Base-by-base conservation (phyloP, 2,329 filamentous ascomycete genomes). In the Trichoderma hamatum region DNA sequence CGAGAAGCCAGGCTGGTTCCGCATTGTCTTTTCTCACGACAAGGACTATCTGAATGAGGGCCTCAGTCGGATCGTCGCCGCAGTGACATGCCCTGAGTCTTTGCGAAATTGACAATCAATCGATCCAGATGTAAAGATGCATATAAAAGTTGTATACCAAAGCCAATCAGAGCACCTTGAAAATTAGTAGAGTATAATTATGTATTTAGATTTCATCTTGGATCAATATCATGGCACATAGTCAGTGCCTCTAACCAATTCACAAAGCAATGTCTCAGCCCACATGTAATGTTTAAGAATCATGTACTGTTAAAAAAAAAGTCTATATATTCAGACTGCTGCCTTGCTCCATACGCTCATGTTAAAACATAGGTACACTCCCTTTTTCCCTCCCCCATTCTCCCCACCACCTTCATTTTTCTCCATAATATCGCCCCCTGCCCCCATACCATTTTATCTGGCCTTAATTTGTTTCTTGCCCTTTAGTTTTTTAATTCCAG, bases 21-120 rank as follows among this genome's bases (percentile, higher is more conserved):
- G 80, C 3, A 78, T 82, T 64, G 78, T 81, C 9, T 82, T 82
- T 64, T 78, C 80, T 1, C 76, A 80, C 7, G 70, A 74, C 21
- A 69, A 71, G 54, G 73, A 72, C 1, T 76, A 78, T 55, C 68
- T 82, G 9, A 72, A 76, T 5, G 70, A 77, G 55, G 76, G 77
- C 1, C 69, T 78, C 36, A 30, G 28, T 5, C 36, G 71, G 4
- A 69, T 73, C 30, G 49, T 70, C 21, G 66, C 69, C 13, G 67
- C 67, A n/a, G 39, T 69, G 55, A 59, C 52, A 46, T 51, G 28
- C 5, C 64, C 54, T 28, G 64, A 51, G 52, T 21, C 64, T 26
- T 49, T 19, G 36, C 36, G 14, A 24, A 32, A 59, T 14, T 43
- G 54, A 16, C n/a, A 21, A 49, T 21, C n/a, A 21, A 49, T 59